Conservation (phyloP, 108 stramenopile genomes). For the Nitzschia sp. region DNA sequence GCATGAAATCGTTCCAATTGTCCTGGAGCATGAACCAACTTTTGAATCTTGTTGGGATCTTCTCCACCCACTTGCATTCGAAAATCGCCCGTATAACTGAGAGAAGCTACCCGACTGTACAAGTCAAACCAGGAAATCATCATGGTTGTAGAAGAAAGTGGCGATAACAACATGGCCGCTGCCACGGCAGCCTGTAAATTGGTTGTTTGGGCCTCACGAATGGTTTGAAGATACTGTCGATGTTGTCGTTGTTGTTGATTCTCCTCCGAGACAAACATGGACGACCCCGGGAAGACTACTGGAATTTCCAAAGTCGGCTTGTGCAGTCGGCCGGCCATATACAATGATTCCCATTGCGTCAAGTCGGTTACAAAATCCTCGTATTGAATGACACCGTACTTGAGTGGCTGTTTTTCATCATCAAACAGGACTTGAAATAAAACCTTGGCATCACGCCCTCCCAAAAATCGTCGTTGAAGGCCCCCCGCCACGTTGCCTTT, state of each 20-base stretch:
- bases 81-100: constrained; percentile 86
- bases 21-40: constrained; percentile 72
- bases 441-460: constrained; percentile 28
- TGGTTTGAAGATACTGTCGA: neutral
- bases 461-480: constrained; percentile 29
- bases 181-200: constrained; percentile 72
- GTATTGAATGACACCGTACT: constrained; percentile 78
- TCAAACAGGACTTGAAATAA: constrained; percentile 42
- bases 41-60: constrained; percentile 77
- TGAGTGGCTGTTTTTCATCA: constrained; percentile 39
- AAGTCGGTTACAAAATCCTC: constrained; percentile 67
- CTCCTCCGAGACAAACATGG: neutral
- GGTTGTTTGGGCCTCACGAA: constrained; percentile 38
- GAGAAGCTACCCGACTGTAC: constrained; percentile 55
- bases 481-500: constrained; percentile 9
- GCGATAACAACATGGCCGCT: constrained; percentile 59
- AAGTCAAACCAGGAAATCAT: constrained; percentile 23
- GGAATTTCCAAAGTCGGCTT: constrained; percentile 69
- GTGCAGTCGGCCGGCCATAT: constrained; percentile 83
- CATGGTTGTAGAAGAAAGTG: neutral
- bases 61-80: constrained; percentile 84
- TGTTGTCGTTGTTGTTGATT: constrained; percentile 9
- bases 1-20: constrained; percentile 68
- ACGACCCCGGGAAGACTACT: constrained; percentile 1
- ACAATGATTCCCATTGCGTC: constrained; percentile 69